These are phyloP conservation scores for Mycena metata DNA, from an alignment of 768 basidiomycete genomes.

Conservation along the genomic window DNA sequence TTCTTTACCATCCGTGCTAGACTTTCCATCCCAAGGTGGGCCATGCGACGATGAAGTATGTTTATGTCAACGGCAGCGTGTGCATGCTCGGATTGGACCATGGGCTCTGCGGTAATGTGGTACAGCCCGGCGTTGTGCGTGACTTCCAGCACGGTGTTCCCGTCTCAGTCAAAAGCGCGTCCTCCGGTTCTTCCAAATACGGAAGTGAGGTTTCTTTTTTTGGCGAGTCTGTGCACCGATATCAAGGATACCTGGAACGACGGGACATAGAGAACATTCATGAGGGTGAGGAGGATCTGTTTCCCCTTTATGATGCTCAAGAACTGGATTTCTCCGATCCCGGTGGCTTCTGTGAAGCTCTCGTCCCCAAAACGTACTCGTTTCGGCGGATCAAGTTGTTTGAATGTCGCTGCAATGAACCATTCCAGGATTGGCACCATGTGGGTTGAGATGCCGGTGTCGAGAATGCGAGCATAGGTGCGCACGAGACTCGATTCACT, in stretches of 20 bases:
- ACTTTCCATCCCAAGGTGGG: background rate
- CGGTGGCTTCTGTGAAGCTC: background rate
- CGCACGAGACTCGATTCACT: background rate
- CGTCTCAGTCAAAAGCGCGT: too few relatives aligned
- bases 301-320: background rate
- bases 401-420: background rate
- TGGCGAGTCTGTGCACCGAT: slow-evolving; percentile 7
- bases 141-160: too few relatives aligned
- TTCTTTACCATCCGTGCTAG: slow-evolving; percentile 8
- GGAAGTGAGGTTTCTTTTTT: too few relatives aligned
- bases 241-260: background rate
- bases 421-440: slow-evolving; percentile 2
- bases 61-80: slow-evolving; percentile 14
- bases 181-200: too few relatives aligned
- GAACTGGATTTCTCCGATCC: background rate
- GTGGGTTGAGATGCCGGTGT: background rate
- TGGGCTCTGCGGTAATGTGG: background rate
- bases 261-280: slow-evolving; percentile 3
- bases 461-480: background rate
- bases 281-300: background rate
- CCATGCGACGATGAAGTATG: slow-evolving; percentile 14
- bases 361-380: background rate
- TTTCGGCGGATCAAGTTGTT: too few relatives aligned
- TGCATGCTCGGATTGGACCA: background rate
- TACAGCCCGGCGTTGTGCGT: too few relatives aligned